Evolutionary conservation across 805 yeast species (phyloP), one percentile per base, ranked within the genome.

Genomic region (Hanseniaspora lachancei): DNA sequence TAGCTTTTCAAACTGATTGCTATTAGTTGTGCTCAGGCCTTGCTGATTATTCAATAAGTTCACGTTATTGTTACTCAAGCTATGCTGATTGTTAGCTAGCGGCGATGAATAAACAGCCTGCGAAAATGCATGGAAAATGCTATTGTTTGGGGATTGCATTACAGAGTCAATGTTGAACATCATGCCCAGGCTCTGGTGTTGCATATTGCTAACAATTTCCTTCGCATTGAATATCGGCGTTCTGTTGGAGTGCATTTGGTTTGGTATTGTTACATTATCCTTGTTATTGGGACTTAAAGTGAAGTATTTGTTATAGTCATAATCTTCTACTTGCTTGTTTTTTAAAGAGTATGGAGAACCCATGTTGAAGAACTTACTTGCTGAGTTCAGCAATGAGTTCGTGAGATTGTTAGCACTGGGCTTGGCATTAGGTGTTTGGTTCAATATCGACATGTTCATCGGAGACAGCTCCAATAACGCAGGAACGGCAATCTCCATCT

Each of bases 31-130:
- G 47, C 18, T 29, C 15, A 41, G 12, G 47, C 27, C 27, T 24
- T 15, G 47, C 23, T 29, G 36, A 32, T 13, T 32, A 32, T 32
- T 32, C 35, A 32, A 32, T 32, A 32, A 32, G 15, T 32, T 47
- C 21, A 23, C 41, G 27, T 34, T 48, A 9, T 13, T 40, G 24
- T 39, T 39, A 21, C 34, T 47, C 27, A 23, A 27, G 24, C 23
- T 50, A 36, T 23, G 36, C 6, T 36, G 46, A 18, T 44, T 44
- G n/a, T 38, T 40, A 21, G 52, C 50, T 29, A 55, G 20, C 5
- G 57, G 57, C 13, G 57, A 55, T 39, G 49, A 49, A 27, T 55
- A 43, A 13, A 55, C 57, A 18, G 57, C 57, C 23, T 55, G 57
- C 3, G 57, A 55, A 13, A 55, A 49, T 2, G 57, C 57, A 39